A percentile compares a stretch with the other conserved stretches of the same genome.
These are phyloP conservation scores for Grigorovia yakushimaensis DNA, from an alignment of 805 yeast genomes.

Conservation along the genomic window DNA sequence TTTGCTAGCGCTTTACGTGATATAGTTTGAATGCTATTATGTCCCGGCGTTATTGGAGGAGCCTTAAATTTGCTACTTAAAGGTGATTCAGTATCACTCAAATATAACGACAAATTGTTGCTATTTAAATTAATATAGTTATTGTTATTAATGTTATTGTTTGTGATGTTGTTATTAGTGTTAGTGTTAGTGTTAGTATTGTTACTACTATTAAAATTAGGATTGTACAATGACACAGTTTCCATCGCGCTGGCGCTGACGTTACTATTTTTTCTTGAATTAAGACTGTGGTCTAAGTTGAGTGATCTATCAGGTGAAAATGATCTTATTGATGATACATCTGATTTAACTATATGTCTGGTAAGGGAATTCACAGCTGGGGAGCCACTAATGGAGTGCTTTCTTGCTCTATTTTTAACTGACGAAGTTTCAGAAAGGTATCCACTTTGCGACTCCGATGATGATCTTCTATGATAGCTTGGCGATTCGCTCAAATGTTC, in stretches of 20 bases:
- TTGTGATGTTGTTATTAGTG: background rate
- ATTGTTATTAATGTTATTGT: background rate
- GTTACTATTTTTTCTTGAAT: slow-evolving; percentile 18
- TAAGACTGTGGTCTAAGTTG: slow-evolving; percentile 10
- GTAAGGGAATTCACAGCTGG: slow-evolving; percentile 12
- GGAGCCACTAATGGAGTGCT: slow-evolving; percentile 11
- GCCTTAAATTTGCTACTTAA: slow-evolving; percentile 18
- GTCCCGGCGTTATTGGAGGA: slow-evolving; percentile 12
- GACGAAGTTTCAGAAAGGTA: slow-evolving; percentile 28
- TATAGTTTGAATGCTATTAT: slow-evolving; percentile 1
- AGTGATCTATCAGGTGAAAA: slow-evolving; percentile 22
- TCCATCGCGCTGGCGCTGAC: slow-evolving; percentile 5
- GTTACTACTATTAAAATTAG: slow-evolving; percentile 3
- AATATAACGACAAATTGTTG: slow-evolving; percentile 3
- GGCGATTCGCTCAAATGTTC: slow-evolving; percentile 50
- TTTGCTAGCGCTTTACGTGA: slow-evolving; percentile 22
- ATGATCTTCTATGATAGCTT: slow-evolving; percentile 24
- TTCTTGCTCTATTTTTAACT: slow-evolving; percentile 11
- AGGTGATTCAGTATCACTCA: slow-evolving; percentile 18
- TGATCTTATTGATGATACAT: slow-evolving; percentile 19
- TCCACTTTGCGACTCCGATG: slow-evolving; percentile 27
- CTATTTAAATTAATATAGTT: too few relatives aligned
- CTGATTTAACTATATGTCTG: slow-evolving; percentile 15
- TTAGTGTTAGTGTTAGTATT: slow-evolving; percentile 2
- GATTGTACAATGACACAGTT: background rate